Conservation (phyloP, 768 basidiomycete genomes). For the Steccherinum ochraceum region DNA sequence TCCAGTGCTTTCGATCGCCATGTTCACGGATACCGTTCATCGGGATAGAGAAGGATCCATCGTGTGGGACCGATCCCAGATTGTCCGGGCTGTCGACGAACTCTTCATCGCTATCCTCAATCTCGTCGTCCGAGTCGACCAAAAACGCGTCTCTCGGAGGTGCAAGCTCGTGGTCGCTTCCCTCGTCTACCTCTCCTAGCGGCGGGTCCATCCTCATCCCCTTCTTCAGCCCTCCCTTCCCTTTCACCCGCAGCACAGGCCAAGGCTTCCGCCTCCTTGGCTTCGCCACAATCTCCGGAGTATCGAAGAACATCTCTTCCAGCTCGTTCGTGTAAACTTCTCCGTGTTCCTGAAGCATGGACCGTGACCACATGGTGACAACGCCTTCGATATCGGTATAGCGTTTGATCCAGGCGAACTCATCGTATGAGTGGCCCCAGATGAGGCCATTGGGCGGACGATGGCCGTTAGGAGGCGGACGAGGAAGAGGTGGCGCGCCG, state of each 20-base stretch:
- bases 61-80: neutral
- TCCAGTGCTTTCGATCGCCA: too few relatives aligned
- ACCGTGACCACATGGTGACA: constrained; percentile 28
- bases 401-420: constrained; percentile 24
- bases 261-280: constrained; percentile 20
- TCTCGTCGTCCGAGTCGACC: neutral
- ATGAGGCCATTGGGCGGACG: constrained; percentile 20
- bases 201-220: neutral
- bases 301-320: constrained; percentile 11
- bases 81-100: neutral
- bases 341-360: constrained; percentile 27
- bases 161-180: neutral
- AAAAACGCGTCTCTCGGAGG: neutral
- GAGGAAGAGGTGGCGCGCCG: neutral
- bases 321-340: constrained; percentile 17
- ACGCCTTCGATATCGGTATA: constrained; percentile 16
- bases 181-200: neutral
- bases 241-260: constrained; percentile 17
- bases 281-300: constrained; percentile 6
- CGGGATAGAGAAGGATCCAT: neutral
- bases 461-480: constrained; percentile 15
- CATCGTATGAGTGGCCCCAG: constrained; percentile 22
- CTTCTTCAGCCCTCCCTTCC: neutral
- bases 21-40: neutral
- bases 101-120: neutral